These are phyloP conservation scores for Ophiostoma perfectum DNA, from an alignment of 2,329 filamentous ascomycete species.

Conservation along the genomic window DNA sequence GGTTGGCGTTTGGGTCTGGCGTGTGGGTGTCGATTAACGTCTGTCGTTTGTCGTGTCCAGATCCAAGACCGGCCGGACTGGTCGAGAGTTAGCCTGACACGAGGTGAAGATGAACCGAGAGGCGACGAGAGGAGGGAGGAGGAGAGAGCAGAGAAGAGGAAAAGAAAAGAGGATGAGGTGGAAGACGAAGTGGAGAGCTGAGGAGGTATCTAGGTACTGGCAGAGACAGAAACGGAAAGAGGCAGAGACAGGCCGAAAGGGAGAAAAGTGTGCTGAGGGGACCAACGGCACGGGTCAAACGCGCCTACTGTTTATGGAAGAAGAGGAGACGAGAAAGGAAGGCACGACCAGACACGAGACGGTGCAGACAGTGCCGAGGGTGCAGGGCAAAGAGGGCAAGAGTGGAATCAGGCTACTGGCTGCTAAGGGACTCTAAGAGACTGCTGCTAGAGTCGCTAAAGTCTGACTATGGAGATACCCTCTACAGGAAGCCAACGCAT, in stretches of 20 bases:
- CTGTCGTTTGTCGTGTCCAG: slow-evolving; percentile 6
- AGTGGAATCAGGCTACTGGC: too few species aligned
- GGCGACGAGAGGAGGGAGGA: not conserved
- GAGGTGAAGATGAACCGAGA: not conserved
- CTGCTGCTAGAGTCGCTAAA: too few species aligned
- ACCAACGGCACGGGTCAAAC: slow-evolving; percentile 7
- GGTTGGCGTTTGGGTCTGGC: not conserved
- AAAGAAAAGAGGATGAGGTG: not conserved
- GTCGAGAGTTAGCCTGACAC: slow-evolving; percentile 4
- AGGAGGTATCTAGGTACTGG: too few species aligned
- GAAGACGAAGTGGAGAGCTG: not conserved
- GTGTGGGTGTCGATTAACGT: not conserved
- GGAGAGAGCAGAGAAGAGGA: not conserved
- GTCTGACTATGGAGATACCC: too few species aligned
- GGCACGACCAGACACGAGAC: slow-evolving; percentile 6
- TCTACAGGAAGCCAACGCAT: too few species aligned
- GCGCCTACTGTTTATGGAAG: slow-evolving; percentile 11
- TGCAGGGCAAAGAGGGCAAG: not conserved
- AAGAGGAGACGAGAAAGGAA: slow-evolving; percentile 9
- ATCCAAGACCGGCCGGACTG: slow-evolving; percentile 18
- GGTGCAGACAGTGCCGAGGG: not conserved
- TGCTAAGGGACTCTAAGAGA: too few species aligned
- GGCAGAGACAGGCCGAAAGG: not conserved
- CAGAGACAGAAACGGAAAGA: not conserved
- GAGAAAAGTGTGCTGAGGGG: not conserved